Base-by-base conservation (phyloP, 176 grass and related monocot genomes). In the Lolium multiflorum region DNA sequence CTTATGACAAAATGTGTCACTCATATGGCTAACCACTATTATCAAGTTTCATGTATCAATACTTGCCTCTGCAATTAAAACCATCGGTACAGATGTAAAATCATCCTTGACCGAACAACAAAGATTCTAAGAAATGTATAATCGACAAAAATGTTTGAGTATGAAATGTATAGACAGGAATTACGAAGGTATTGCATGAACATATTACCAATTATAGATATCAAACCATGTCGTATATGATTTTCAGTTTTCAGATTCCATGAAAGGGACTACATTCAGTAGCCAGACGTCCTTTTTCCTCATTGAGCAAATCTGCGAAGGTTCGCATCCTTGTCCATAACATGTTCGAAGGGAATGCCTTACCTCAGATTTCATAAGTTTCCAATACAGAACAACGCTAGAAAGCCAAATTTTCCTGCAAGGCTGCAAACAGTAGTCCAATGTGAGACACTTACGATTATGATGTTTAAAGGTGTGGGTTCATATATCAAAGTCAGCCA, bases 151-250 rank as follows among this genome's bases (percentile, higher is more conserved):
- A 72, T 28, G 80, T 43, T 24, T 71, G 14, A 46, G 76, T 70
- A 43, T 57, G 44, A 57, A 71, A 54, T 70, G 7, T 86, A 77
- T 43, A 79, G 41, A 67, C 41, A 38, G 17, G 47, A 18, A 81
- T 14, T 3, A 51, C 18, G 7, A 5, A 84, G 73, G 76, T 61
- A 79, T 79, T 39, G 38, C 13, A 74, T 26, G 50, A 70, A 69
- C 7, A 20, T 47, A 74, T 86, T 83, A 95, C 94, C 94, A 95
- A 52, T 93, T 71, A 82, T 95, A 91, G 57, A 82, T 56, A 95
- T 83, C 85, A 95, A 89, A 89, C 94, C 94, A 56, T 87, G 86
- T 95, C 91, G 67, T 95, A 95, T 58, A 95, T 93, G 68, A 91
- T 85, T 72, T 95, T 95, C 89, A 95, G 77, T 66, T 93, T 93